Base-by-base conservation (phyloP, 257 asterid species). In the Coffea eugenioides region DNA sequence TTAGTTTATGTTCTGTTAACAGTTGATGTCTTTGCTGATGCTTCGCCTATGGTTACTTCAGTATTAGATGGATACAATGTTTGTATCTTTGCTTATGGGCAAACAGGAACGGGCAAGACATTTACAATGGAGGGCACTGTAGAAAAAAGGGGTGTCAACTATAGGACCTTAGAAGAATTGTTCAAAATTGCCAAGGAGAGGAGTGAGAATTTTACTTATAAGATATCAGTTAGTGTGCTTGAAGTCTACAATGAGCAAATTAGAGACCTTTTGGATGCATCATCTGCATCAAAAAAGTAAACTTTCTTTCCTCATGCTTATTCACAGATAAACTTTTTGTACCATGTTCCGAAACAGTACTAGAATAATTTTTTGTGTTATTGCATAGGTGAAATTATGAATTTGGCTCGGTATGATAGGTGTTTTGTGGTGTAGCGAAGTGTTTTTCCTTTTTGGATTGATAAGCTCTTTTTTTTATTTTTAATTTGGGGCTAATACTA, bases 201-300 rank as follows among this genome's bases (percentile, higher is more conserved):
- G 87, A 86, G 86, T 66, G 98, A 92, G 76, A 92, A 89, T 34
- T 85, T 78, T 85, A 68, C 83, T 7, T 96, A 96, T 83, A 85
- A 71, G 84, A 89, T 96, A 86, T 92, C 99, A 36, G 99, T 96
- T 80, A 96, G 98, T 73, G 99, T 96, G 73, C 97, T 96, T 86
- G 99, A 96, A 89, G 99, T 96, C 78, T 96, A 96, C 86, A 96
- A 96, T 69, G 99, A 96, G 84, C 98, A 96, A 81, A 96, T 96
- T 78, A 81, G 98, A 75, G 99, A 96, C 85, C 88, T 96, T 71
- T 86, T 96, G 81, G 92, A 96, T 77, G 72, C 89, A 71, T 94
- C 87, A 5, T 77, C 97, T 56, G 80, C 95, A 77, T 88, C 97
- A 69, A 96, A 96, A 85, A 96, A 90, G 99, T 95, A 87, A 83